A percentile compares a stretch with the other conserved stretches of the same genome.
Conservation (phyloP, 768 basidiomycete species). For the Asterophora parasitica region DNA sequence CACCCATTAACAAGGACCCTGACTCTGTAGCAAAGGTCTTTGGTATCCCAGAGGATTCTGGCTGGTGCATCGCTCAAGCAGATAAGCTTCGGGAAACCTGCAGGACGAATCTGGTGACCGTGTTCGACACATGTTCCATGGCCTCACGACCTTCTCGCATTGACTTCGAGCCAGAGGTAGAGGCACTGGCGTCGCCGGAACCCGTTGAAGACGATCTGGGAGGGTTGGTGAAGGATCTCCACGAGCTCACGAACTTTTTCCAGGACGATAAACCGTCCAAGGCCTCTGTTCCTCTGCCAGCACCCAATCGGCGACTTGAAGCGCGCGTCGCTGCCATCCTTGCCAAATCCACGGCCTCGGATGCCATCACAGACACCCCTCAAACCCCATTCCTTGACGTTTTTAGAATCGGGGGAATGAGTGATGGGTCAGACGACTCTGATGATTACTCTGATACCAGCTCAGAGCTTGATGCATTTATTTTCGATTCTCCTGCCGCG, state of each 20-base stretch:
- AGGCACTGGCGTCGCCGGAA: conserved; percentile 37
- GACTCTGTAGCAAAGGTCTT: conserved; percentile 69
- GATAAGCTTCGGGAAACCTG: conserved; percentile 58
- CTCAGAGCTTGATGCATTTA: conserved; percentile 55
- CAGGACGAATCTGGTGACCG: conserved; percentile 74
- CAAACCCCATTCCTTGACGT: conserved; percentile 80
- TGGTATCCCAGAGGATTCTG: conserved; percentile 75
- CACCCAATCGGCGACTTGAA: conserved; percentile 61
- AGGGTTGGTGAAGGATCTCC: conserved; percentile 72
- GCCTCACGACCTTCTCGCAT: conserved; percentile 66
- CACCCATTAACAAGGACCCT: conserved; percentile 31
- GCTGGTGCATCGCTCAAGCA: conserved; percentile 80
- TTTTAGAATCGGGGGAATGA: conserved; percentile 52
- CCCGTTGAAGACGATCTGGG: conserved; percentile 64
- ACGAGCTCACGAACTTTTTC: conserved; percentile 73
- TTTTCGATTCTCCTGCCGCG: conserved; percentile 51
- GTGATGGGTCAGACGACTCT: conserved; percentile 30
- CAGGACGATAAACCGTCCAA: conserved; percentile 40
- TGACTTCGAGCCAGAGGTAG: conserved; percentile 65
- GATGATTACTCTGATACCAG: conserved; percentile 49
- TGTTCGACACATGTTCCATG: conserved; percentile 80
- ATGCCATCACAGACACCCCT: conserved; percentile 51
- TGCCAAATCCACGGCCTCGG: conserved; percentile 65
- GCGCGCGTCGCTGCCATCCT: conserved; percentile 80
- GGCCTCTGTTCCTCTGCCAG: conserved; percentile 27